phyloP scores from a whole-genome alignment of 1,284 basidiomycete species.

The Ustilago lituana region DNA sequence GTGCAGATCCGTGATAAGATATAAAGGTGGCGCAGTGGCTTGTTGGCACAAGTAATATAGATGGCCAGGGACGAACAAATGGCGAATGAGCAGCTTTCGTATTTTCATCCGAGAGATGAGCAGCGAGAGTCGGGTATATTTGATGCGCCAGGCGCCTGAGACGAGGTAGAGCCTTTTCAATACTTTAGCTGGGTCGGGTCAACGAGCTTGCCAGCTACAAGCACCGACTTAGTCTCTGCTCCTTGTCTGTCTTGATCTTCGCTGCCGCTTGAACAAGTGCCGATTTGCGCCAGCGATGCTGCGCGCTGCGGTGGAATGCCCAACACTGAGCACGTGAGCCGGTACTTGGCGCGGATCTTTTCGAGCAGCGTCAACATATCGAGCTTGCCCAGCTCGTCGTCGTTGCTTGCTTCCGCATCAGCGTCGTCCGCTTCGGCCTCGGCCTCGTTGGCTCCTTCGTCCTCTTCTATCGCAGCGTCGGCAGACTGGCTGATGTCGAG shows the following conservation, averaged over 20 bases:
- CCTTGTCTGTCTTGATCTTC: background rate
- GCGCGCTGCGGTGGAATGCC: slow-evolving; percentile 73
- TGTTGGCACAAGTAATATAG: too few species aligned
- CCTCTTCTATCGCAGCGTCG: slow-evolving; percentile 10
- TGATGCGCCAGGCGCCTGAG: too few species aligned
- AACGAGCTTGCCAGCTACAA: slow-evolving; percentile 47
- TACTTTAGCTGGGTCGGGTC: slow-evolving; percentile 49
- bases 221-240: slow-evolving; percentile 24
- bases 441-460: slow-evolving; percentile 13
- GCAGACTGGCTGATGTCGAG: slow-evolving; percentile 16
- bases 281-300: slow-evolving; percentile 8
- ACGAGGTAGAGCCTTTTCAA: too few species aligned
- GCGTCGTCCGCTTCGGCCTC: slow-evolving; percentile 65
- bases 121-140: too few species aligned
- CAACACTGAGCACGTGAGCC: slow-evolving; percentile 82
- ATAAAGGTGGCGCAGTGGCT: too few species aligned
- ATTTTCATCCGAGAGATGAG: too few species aligned
- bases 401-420: slow-evolving; percentile 13
- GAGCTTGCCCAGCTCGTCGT: slow-evolving; percentile 67
- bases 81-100: too few species aligned
- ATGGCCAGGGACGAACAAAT: too few species aligned
- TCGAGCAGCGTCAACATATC: slow-evolving; percentile 81
- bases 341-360: slow-evolving; percentile 87
- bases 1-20: too few species aligned
- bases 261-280: background rate